These are phyloP conservation scores for Lasiosphaeriaceae sp. DNA, from an alignment of 495 filamentous ascomycete species.

Conservation along the genomic window DNA sequence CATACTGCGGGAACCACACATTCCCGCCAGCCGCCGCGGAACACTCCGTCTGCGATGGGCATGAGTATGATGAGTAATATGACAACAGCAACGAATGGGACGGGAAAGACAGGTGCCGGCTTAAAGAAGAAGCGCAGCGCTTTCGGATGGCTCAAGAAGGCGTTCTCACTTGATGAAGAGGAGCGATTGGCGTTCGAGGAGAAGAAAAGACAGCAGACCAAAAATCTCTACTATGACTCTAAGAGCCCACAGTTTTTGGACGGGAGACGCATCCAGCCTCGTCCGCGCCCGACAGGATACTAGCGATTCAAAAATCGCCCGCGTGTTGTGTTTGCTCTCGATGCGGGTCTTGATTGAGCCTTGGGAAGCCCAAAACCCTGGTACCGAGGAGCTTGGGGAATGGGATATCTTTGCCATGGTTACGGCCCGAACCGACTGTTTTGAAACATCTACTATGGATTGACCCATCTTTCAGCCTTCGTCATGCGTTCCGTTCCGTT, in stretches of 20 bases:
- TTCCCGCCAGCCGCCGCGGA: slow-evolving; percentile 29
- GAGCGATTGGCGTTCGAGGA: slow-evolving; percentile 50
- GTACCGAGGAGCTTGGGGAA: too few species aligned
- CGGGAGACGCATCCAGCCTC: slow-evolving; percentile 34
- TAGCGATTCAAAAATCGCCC: too few species aligned
- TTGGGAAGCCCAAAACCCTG: too few species aligned
- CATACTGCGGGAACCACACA: slow-evolving; percentile 44
- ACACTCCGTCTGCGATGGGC: slow-evolving; percentile 46
- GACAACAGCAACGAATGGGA: slow-evolving; percentile 30
- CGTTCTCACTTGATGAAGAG: slow-evolving; percentile 53
- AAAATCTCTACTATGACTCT: slow-evolving; percentile 40
- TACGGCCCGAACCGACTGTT: slow-evolving; percentile 9
- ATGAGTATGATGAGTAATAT: slow-evolving; percentile 49
- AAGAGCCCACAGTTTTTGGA: slow-evolving; percentile 42
- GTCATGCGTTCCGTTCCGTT: slow-evolving; percentile 6
- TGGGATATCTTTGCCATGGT: background rate
- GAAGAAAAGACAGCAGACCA: slow-evolving; percentile 34
- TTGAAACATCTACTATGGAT: background rate
- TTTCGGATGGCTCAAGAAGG: slow-evolving; percentile 58
- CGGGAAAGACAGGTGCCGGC: slow-evolving; percentile 8
- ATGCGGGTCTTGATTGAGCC: too few species aligned
- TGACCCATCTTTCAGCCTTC: background rate
- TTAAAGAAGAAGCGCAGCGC: slow-evolving; percentile 57
- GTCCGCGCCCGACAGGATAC: background rate
- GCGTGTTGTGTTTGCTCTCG: too few species aligned